These are phyloP conservation scores for Meira miltonrushii DNA, from an alignment of 1,284 basidiomycete genomes.

Conservation along the genomic window DNA sequence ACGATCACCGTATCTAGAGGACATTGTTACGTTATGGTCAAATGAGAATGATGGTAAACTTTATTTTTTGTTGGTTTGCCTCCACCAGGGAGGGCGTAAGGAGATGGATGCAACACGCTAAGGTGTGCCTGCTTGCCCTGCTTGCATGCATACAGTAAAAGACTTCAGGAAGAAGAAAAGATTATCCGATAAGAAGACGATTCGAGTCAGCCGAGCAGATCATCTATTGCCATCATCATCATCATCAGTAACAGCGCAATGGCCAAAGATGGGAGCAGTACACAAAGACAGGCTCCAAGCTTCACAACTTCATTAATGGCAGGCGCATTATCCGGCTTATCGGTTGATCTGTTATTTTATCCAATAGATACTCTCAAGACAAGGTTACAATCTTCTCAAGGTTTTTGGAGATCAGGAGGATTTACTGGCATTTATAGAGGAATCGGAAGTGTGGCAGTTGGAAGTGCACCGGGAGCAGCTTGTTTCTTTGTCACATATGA, in stretches of 20 bases:
- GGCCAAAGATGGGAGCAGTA: not conserved
- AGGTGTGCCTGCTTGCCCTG: too few relatives aligned
- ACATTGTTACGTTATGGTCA: too few relatives aligned
- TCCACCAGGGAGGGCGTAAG: too few relatives aligned
- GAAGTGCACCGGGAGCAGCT: constrained; percentile 91
- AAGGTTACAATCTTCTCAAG: constrained; percentile 78
- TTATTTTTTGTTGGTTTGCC: too few relatives aligned
- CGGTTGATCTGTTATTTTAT: constrained; percentile 80
- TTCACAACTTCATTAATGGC: constrained; percentile 25
- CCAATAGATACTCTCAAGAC: constrained; percentile 97
- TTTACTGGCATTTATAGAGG: constrained; percentile 90
- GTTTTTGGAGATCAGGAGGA: constrained; percentile 79
- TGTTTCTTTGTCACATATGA: constrained; percentile 95
- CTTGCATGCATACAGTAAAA: too few relatives aligned
- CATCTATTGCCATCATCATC: too few relatives aligned
- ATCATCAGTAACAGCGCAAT: too few relatives aligned
- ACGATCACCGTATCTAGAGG: not conserved
- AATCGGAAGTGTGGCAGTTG: constrained; percentile 87
- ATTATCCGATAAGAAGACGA: too few relatives aligned
- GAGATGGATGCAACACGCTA: too few relatives aligned
- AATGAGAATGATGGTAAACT: too few relatives aligned
- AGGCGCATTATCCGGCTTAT: constrained; percentile 44
- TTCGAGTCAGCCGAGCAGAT: too few relatives aligned
- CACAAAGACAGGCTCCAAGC: constrained; percentile 1
- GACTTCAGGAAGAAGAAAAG: too few relatives aligned